Percentiles rank a stretch among this genome's conserved stretches.
phyloP scores from a whole-genome alignment of 768 basidiomycete genomes.

The Podaxis sp. region DNA sequence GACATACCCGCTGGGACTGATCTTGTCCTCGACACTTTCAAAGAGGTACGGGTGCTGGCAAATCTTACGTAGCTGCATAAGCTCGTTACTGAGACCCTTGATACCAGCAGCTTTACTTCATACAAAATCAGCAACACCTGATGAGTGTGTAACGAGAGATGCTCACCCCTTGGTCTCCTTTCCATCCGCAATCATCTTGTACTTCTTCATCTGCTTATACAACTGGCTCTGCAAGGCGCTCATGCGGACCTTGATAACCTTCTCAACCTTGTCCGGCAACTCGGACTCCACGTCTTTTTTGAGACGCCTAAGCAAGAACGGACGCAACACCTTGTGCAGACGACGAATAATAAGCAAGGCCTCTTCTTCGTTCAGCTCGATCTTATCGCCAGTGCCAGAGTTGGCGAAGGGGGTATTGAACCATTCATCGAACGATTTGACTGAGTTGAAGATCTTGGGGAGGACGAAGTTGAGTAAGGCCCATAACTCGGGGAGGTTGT shows the following conservation, averaged over 20 bases:
- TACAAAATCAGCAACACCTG: constrained; percentile 8
- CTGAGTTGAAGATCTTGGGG: constrained; percentile 97
- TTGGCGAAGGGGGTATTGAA: constrained; percentile 99
- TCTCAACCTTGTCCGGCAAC: constrained; percentile 96
- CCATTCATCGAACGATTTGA: constrained; percentile 99
- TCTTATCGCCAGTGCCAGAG: constrained; percentile 97
- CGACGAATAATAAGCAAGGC: constrained; percentile 95
- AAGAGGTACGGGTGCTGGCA: constrained; percentile 98
- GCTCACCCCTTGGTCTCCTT: constrained; percentile 73
- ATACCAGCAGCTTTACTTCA: constrained; percentile 71
- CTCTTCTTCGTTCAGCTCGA: constrained; percentile 99
- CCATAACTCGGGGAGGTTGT: constrained; percentile 96
- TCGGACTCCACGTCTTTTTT: constrained; percentile 98
- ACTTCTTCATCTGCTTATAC: constrained; percentile 98
- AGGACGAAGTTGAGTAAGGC: constrained; percentile 92
- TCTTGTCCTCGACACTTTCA: constrained; percentile 90
- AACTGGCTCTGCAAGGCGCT: constrained; percentile 87
- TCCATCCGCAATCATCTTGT: constrained; percentile 93
- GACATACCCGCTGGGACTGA: constrained; percentile 78
- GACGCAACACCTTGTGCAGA: constrained; percentile 91
- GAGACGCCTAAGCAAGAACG: constrained; percentile 87
- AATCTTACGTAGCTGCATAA: constrained; percentile 98
- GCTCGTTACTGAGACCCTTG: constrained; percentile 89
- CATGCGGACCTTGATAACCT: constrained; percentile 96
- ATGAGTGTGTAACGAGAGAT: not conserved